A percentile compares a stretch with the other conserved stretches of the same genome.
phyloP scores from a whole-genome alignment of 202 grass and related monocot species.

The Musa balbisiana region DNA sequence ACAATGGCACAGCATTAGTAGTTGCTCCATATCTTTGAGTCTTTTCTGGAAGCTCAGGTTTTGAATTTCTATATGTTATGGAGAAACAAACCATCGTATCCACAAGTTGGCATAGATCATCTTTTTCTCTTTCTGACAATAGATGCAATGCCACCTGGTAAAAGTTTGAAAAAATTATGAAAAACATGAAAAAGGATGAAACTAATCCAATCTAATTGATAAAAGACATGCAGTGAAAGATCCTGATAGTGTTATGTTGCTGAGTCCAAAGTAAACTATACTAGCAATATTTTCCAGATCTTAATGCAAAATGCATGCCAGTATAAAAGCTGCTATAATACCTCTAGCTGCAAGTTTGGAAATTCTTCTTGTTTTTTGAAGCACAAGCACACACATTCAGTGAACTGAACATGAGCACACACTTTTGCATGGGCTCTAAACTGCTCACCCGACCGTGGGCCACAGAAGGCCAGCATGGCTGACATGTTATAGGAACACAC shows the following conservation, averaged over 20 bases:
- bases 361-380: background rate
- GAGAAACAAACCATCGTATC: conserved; percentile 96
- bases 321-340: background rate
- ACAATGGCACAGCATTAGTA: conserved; percentile 48
- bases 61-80: conserved; percentile 74
- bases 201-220: background rate
- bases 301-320: background rate
- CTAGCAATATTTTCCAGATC: background rate
- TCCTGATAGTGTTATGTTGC: background rate
- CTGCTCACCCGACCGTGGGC: background rate
- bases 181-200: conserved; percentile 25
- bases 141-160: conserved; percentile 74
- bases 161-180: conserved; percentile 27
- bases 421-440: background rate
- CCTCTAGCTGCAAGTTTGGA: background rate
- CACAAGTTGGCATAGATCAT: conserved; percentile 65
- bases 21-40: conserved; percentile 35
- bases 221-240: background rate
- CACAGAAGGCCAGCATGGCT: no score
- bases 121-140: conserved; percentile 69
- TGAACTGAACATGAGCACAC: background rate
- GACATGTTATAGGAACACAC: no score
- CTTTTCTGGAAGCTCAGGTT: conserved; percentile 49
- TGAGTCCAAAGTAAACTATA: background rate
- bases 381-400: background rate